Percentiles rank a stretch among this genome's conserved stretches.
Conservation (phyloP, 2,329 filamentous ascomycete species). For the Cercospora sp. region DNA sequence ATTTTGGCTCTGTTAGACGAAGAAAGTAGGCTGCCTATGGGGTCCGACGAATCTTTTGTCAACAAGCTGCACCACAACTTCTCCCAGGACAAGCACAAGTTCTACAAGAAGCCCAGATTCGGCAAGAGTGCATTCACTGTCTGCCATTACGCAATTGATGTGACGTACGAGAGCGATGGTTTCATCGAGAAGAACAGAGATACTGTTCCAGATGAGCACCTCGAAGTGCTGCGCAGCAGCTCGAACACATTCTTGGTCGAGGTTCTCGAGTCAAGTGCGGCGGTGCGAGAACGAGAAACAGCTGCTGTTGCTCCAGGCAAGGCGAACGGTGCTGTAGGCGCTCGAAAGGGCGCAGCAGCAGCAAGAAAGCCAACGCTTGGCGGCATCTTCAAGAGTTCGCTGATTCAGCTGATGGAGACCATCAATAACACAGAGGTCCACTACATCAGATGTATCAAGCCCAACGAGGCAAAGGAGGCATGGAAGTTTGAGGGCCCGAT, state of each 20-base stretch:
- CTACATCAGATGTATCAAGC: constrained; percentile 99
- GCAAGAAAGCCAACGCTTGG: constrained; percentile 96
- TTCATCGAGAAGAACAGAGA: constrained; percentile 99
- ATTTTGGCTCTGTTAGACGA: constrained; percentile 91
- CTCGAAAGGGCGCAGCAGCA: constrained; percentile 86
- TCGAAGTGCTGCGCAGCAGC: constrained; percentile 84
- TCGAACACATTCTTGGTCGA: constrained; percentile 81
- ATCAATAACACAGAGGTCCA: constrained; percentile 98
- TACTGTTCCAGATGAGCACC: constrained; percentile 96
- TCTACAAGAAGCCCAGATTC: constrained; percentile 98
- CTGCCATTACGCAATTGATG: constrained; percentile 96
- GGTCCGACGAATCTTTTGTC: constrained; percentile 94
- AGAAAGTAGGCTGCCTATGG: constrained; percentile 95
- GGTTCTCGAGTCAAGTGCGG: constrained; percentile 80
- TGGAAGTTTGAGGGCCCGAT: constrained; percentile 99
- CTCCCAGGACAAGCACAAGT: constrained; percentile 83
- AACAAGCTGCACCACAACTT: constrained; percentile 96
- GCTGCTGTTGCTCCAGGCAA: constrained; percentile 60
- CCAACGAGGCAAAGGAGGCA: constrained; percentile 91
- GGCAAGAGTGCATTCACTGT: constrained; percentile 97
- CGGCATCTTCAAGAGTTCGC: constrained; percentile 96
- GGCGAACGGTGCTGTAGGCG: constrained; percentile 69
- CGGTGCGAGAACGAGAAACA: constrained; percentile 85
- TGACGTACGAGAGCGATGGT: constrained; percentile 97
- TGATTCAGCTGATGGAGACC: constrained; percentile 96